Evolutionary conservation across 2,329 filamentous ascomycete genomes (phyloP).

Genomic region (Myriosclerotinia curreyana): DNA sequence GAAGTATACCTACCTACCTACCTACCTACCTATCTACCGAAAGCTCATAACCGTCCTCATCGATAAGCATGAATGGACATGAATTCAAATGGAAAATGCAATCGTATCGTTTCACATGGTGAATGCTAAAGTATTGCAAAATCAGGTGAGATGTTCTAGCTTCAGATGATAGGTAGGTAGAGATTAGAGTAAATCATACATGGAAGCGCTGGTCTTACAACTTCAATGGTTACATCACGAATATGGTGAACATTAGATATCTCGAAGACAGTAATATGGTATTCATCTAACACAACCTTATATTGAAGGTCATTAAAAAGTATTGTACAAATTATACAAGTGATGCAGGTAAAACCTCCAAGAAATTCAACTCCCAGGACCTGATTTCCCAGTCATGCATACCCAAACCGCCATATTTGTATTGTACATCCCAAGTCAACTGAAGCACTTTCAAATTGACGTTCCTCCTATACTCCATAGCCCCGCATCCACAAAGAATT

Average conservation of each 20-base stretch:
- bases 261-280: background rate
- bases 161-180: too few species aligned
- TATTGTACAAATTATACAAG: constrained; percentile 20
- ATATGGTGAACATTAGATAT: background rate
- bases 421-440: constrained; percentile 32
- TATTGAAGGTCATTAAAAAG: background rate
- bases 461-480: constrained; percentile 22
- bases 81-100: too few species aligned
- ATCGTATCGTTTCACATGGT: too few species aligned
- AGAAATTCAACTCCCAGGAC: constrained; percentile 6
- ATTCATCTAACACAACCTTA: background rate
- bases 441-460: constrained; percentile 41
- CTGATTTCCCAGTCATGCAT: constrained; percentile 9
- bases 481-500: constrained; percentile 19
- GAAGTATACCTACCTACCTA: too few species aligned
- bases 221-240: background rate
- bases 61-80: too few species aligned
- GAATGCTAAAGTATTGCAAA: too few species aligned
- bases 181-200: background rate
- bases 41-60: too few species aligned
- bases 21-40: too few species aligned
- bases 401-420: constrained; percentile 11
- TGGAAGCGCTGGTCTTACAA: too few species aligned
- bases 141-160: too few species aligned
- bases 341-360: constrained; percentile 6